These are phyloP conservation scores for Suillus discolor DNA, from an alignment of 768 basidiomycete genomes.

Conservation along the genomic window DNA sequence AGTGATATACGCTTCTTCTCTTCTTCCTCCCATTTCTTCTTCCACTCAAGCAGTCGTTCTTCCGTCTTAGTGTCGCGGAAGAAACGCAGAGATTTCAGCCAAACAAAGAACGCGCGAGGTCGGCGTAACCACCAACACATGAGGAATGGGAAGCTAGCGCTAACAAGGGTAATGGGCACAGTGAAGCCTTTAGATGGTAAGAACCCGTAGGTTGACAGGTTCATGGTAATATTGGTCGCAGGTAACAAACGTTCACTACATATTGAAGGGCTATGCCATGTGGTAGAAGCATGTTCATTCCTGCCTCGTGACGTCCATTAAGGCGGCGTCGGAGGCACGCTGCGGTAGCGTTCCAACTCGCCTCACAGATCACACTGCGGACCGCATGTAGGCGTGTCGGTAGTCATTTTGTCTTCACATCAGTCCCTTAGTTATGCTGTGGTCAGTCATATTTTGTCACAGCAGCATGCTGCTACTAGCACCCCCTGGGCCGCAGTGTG, in stretches of 20 bases:
- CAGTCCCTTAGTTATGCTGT: slow-evolving; percentile 2
- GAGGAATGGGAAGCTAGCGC: slow-evolving; percentile 27
- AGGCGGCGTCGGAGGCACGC: slow-evolving; percentile 23
- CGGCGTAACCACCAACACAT: slow-evolving; percentile 20
- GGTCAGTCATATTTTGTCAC: background rate
- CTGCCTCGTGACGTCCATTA: slow-evolving; percentile 15
- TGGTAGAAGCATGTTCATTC: slow-evolving; percentile 20
- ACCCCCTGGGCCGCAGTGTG: background rate
- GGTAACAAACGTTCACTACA: slow-evolving; percentile 23
- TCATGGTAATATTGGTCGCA: slow-evolving; percentile 31
- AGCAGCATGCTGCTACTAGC: background rate
- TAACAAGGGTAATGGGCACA: slow-evolving; percentile 28
- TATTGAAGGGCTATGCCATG: slow-evolving; percentile 27
- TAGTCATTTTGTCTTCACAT: slow-evolving; percentile 5
- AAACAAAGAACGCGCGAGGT: background rate
- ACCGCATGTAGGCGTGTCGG: slow-evolving; percentile 4
- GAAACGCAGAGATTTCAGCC: background rate
- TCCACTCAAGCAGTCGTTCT: slow-evolving; percentile 5
- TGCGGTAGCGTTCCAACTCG: slow-evolving; percentile 17
- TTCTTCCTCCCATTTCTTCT: slow-evolving; percentile 24
- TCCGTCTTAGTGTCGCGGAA: background rate
- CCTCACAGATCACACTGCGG: slow-evolving; percentile 3
- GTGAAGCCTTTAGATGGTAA: slow-evolving; percentile 30
- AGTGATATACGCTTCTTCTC: slow-evolving; percentile 15
- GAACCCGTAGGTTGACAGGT: slow-evolving; percentile 29